Evolutionary conservation across 2,329 filamentous ascomycete species (phyloP).

Genomic region (Neoscytalidium dimidiatum): DNA sequence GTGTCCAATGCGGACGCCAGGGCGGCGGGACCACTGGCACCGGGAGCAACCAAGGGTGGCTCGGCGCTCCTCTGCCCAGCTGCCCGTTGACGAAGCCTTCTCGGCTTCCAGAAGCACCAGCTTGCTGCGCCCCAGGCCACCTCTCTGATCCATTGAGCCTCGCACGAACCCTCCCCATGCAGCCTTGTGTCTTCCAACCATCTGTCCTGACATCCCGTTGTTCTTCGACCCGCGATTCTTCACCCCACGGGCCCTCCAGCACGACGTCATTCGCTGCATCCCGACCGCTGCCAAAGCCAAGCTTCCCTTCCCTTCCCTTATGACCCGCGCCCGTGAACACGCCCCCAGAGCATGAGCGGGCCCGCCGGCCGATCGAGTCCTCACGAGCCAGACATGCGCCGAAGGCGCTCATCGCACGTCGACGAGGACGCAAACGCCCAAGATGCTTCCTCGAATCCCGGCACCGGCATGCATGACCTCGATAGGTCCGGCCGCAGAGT

Average conservation of each 20-base stretch:
- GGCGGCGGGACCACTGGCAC: background rate
- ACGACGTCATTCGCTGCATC: slow-evolving; percentile 11
- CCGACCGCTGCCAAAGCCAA: background rate
- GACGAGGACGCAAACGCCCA: slow-evolving; percentile 26
- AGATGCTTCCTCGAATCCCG: slow-evolving; percentile 15
- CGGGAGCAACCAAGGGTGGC: background rate
- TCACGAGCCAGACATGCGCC: slow-evolving; percentile 29
- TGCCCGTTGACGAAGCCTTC: slow-evolving; percentile 1
- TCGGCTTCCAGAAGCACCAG: slow-evolving; percentile 13
- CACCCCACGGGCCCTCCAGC: background rate
- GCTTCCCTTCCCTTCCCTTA: background rate
- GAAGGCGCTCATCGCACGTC: slow-evolving; percentile 31
- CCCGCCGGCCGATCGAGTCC: slow-evolving; percentile 26
- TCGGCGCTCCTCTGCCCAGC: background rate
- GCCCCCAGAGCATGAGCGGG: slow-evolving; percentile 29
- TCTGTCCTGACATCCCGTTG: background rate
- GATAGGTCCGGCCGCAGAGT: slow-evolving; percentile 20
- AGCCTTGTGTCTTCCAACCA: background rate
- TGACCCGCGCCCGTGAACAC: slow-evolving; percentile 3
- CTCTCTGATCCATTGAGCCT: background rate
- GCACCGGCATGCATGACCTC: slow-evolving; percentile 25
- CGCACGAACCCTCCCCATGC: background rate
- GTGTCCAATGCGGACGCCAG: background rate
- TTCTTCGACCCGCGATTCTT: background rate
- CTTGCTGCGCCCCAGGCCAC: slow-evolving; percentile 8